Evolutionary conservation across 345 rosid species (phyloP).

Genomic region (Eucalyptus sp.): DNA sequence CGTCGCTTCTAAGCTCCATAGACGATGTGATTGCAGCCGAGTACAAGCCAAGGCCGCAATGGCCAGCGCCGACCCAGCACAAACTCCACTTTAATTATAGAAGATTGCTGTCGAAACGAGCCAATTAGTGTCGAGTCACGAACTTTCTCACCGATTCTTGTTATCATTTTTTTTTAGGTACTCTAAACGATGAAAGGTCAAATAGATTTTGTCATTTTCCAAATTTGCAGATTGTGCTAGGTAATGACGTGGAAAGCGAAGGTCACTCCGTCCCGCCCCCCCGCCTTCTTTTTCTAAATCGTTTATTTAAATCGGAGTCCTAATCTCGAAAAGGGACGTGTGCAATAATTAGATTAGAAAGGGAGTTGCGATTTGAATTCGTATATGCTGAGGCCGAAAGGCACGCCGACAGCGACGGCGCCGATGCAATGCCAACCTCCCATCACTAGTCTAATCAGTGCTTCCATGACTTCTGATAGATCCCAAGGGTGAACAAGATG

Average conservation of each 20-base stretch:
- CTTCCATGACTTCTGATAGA: neutral
- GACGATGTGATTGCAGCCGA: neutral
- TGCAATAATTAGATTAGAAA: neutral
- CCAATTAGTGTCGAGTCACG: neutral
- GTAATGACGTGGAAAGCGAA: neutral
- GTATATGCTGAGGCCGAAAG: neutral
- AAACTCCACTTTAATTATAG: neutral
- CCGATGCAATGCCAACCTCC: neutral
- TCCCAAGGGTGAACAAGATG: neutral
- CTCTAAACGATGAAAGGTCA: neutral
- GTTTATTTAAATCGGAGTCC: neutral
- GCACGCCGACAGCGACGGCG: neutral
- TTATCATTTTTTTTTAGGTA: neutral
- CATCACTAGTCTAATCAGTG: neutral
- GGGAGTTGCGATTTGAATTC: neutral
- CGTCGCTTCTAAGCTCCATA: neutral
- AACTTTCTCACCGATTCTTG: neutral
- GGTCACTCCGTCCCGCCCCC: no score
- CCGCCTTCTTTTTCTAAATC: neutral
- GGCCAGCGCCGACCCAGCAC: neutral
- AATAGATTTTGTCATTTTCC: neutral
- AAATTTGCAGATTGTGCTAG: neutral
- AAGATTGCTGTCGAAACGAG: neutral
- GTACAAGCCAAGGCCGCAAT: neutral
- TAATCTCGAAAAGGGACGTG: neutral